phyloP scores from a whole-genome alignment of 208 protist genomes.

The Trypanosoma caninum region DNA sequence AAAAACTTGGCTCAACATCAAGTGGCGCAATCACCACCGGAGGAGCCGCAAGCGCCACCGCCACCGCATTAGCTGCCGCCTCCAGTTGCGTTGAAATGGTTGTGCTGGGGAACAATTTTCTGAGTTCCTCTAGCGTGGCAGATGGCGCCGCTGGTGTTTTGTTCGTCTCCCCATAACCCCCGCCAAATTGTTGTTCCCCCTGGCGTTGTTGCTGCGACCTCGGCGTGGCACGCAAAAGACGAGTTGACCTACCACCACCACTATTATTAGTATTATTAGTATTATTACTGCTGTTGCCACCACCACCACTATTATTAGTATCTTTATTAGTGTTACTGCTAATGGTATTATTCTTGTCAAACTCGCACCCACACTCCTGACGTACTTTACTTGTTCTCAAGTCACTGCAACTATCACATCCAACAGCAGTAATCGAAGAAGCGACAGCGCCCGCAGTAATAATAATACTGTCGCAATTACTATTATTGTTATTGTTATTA shows the following conservation, averaged over 20 bases:
- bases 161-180: not conserved
- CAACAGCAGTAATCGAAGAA: too few species aligned
- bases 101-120: not conserved
- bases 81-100: conserved; percentile 16
- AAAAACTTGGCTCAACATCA: conserved; percentile 7
- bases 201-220: conserved; percentile 2
- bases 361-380: too few species aligned
- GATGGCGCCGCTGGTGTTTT: not conserved
- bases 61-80: too few species aligned
- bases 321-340: too few species aligned
- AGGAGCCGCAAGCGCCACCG: not conserved
- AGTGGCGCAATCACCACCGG: conserved; percentile 10
- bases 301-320: too few species aligned
- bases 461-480: too few species aligned
- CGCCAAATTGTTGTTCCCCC: not conserved
- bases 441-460: too few species aligned
- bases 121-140: conserved; percentile 3
- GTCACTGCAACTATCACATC: too few species aligned
- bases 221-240: conserved; percentile 14
- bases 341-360: too few species aligned
- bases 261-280: not conserved
- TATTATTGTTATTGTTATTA: conserved; percentile 1
- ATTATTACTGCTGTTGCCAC: not conserved
- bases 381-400: not conserved
- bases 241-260: not conserved